Evolutionary conservation across 139 green algal species (phyloP).

Genomic region (Mesotaenium endlicherianum): DNA sequence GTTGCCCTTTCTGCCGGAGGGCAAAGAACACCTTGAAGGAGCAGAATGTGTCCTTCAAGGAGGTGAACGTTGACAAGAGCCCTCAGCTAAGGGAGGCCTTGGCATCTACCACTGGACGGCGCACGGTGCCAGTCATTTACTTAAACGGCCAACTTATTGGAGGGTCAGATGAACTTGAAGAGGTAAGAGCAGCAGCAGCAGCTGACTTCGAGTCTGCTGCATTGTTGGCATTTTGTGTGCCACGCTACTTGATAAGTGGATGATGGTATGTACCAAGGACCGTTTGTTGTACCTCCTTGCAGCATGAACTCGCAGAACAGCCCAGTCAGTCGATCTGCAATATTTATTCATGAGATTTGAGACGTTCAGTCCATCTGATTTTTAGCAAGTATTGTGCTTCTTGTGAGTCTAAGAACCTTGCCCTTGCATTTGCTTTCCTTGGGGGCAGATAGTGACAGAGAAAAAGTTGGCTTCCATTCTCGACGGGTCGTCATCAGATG

Average conservation of each 20-base stretch:
- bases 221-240: not conserved
- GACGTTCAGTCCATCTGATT: no score
- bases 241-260: not conserved
- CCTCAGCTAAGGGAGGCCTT: not conserved
- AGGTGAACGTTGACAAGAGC: constrained; percentile 63
- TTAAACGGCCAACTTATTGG: constrained; percentile 68
- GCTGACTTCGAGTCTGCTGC: no score
- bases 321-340: not conserved
- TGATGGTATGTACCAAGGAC: not conserved
- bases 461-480: no score
- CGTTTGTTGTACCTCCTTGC: not conserved
- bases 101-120: constrained; percentile 56
- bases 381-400: no score
- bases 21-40: constrained; percentile 66
- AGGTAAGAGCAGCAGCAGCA: not conserved
- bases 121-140: constrained; percentile 84
- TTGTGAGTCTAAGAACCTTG: no score
- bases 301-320: not conserved
- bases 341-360: not conserved
- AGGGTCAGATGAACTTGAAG: constrained; percentile 67
- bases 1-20: constrained; percentile 77
- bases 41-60: constrained; percentile 58
- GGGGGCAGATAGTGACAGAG: no score
- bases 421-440: no score
- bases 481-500: no score